Conservation (phyloP, 2,329 filamentous ascomycete species). For the Pseudogymnoascus sp. region DNA sequence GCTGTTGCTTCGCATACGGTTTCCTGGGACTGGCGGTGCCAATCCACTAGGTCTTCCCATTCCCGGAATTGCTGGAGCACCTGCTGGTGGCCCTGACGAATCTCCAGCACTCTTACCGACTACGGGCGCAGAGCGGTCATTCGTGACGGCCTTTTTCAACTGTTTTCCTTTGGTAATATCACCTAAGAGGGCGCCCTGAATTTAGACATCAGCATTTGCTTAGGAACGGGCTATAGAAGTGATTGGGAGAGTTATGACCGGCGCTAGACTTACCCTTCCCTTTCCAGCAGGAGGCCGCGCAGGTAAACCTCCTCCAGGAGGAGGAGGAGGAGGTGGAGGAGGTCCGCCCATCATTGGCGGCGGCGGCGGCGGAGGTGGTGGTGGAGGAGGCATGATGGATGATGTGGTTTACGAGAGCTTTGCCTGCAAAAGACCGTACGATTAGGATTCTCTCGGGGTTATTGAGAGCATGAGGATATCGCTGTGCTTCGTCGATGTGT, state of each 20-base stretch:
- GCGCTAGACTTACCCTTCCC: conserved; percentile 51
- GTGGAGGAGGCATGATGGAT: conserved; percentile 41
- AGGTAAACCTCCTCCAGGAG: conserved; percentile 51
- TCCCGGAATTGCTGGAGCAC: conserved; percentile 74
- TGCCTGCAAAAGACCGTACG: not conserved
- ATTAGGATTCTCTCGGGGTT: not conserved
- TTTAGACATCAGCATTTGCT: conserved; percentile 20
- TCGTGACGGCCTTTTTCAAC: conserved; percentile 81
- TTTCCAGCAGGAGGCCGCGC: conserved; percentile 46
- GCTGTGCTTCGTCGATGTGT: not conserved
- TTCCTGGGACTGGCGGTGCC: conserved; percentile 63
- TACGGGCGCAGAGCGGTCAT: conserved; percentile 80
- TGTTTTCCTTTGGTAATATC: conserved; percentile 78
- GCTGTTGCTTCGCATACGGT: conserved; percentile 75
- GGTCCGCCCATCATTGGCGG: conserved; percentile 43
- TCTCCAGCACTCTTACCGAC: conserved; percentile 51
- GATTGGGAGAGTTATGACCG: conserved; percentile 19
- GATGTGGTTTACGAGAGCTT: not conserved
- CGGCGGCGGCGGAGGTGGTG: conserved; percentile 63
- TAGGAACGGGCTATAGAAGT: conserved; percentile 9
- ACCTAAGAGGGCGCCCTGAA: conserved; percentile 72
- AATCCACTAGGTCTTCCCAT: conserved; percentile 53
- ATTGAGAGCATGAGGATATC: not conserved
- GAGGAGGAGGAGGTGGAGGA: conserved; percentile 60
- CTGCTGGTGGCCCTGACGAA: conserved; percentile 54